Evolutionary conservation across 495 filamentous ascomycete genomes (phyloP), one percentile per base, ranked within the genome.

Genomic region (Neurospora terricola): DNA sequence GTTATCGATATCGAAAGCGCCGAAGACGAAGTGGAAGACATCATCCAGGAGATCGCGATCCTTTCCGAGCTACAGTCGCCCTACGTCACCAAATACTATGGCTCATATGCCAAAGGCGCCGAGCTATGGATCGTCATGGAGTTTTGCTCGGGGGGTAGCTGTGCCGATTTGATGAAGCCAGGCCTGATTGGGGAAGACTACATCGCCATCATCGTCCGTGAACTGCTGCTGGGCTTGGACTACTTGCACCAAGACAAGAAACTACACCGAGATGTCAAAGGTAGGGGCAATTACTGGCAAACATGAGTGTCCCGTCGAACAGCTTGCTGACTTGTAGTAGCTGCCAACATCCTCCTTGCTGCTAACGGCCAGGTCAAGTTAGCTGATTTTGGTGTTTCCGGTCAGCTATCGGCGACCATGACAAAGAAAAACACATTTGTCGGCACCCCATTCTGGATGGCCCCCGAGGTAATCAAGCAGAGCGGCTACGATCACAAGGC

Each of bases 381-480:
- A 72, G 96, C 96, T 10, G 96, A 99, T 82, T 99, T 99, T 83
- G 96, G 96, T 62, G 96, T 99, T 18, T 97, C 95, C 30, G 94
- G 95, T 16, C 96, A 99, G 78, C 86, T 99, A n/a, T 94, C 95
- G 30, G 93, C 94, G 2, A 98, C 96, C n/a, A 98, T 98, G 93
- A 97, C 96, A 34, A 97, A 98, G 83, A 97, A 97, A 82, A 99
- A 98, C 78, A 99, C 96, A 0, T 99, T 99, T 79, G 96, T 99
- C 30, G 96, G 96, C 16, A 98, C 96, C 3, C 96, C 96, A 1
- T 99, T 98, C 82, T 99, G 96, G 96, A 99, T 99, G 96, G 96
- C 96, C 5, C 96, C 96, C 10, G 96, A 99, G 81, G 96, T 99
- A 38, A 99, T 99, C 81, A 97, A 97, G 84, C 94, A 97, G 80